Conservation (phyloP, 495 filamentous ascomycete species). For the Neurospora pannonica region DNA sequence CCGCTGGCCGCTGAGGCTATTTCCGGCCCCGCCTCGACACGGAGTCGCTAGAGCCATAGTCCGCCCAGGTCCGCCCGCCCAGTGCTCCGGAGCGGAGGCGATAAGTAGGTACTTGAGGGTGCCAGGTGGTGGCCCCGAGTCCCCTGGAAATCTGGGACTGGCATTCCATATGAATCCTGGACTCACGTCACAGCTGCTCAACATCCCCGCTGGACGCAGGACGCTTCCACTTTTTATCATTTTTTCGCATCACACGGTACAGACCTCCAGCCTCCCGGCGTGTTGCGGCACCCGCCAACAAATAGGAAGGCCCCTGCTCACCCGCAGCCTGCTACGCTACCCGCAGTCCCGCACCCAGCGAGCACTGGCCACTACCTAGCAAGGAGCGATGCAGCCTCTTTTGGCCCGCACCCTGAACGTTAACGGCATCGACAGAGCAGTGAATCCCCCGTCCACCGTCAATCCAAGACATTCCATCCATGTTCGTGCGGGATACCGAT, state of each 20-base stretch:
- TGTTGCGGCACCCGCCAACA: slow-evolving; percentile 9
- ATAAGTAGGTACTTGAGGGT: not conserved
- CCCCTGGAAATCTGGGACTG: not conserved
- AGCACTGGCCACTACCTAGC: slow-evolving; percentile 1
- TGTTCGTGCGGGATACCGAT: not conserved
- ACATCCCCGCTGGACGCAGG: slow-evolving; percentile 2
- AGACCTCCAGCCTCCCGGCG: slow-evolving; percentile 9
- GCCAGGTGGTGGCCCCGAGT: not conserved
- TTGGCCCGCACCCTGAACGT: not conserved
- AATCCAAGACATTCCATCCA: not conserved
- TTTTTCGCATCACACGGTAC: slow-evolving; percentile 19
- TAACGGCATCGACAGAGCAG: not conserved
- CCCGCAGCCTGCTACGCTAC: slow-evolving; percentile 3
- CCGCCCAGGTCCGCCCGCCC: not conserved
- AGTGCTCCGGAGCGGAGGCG: not conserved
- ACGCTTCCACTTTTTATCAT: slow-evolving; percentile 11
- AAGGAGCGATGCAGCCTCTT: not conserved
- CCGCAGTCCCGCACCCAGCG: not conserved
- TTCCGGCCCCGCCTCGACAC: not conserved
- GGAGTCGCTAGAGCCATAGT: not conserved
- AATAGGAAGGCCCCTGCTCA: slow-evolving; percentile 8
- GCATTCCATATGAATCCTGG: not conserved
- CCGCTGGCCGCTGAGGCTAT: not conserved
- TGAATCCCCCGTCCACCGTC: not conserved
- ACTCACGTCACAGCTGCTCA: slow-evolving; percentile 3